Evolutionary conservation across 371 early-diverging fungal species (phyloP).

Genomic region (Rhizopus stolonifer): DNA sequence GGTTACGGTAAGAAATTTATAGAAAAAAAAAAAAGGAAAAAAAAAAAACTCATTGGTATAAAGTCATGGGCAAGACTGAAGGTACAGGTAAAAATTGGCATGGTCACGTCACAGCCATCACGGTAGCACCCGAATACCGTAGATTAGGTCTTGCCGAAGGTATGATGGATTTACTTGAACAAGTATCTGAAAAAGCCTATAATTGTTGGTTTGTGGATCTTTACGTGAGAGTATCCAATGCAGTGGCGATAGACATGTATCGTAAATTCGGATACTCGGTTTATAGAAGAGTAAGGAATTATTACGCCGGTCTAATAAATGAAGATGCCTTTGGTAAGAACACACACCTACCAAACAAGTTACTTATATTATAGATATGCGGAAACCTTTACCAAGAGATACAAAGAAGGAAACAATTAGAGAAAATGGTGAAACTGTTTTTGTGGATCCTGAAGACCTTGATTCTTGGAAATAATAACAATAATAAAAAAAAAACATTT

Average conservation of each 20-base stretch:
- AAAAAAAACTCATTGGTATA: neutral
- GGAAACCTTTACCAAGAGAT: constrained; percentile 83
- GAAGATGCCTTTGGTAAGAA: constrained; percentile 81
- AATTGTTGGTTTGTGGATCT: constrained; percentile 97
- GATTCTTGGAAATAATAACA: constrained; percentile 44
- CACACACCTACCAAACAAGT: neutral
- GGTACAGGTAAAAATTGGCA: constrained; percentile 92
- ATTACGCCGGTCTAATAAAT: constrained; percentile 78
- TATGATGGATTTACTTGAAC: constrained; percentile 91
- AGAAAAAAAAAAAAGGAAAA: neutral
- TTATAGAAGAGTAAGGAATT: constrained; percentile 88
- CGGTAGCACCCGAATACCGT: constrained; percentile 95
- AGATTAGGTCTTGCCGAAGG: constrained; percentile 87
- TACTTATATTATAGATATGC: constrained; percentile 68
- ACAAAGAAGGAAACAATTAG: constrained; percentile 64
- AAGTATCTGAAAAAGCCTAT: constrained; percentile 90
- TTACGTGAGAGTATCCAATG: constrained; percentile 95
- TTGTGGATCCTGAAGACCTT: constrained; percentile 60
- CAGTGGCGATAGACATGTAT: constrained; percentile 96
- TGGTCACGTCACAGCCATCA: constrained; percentile 98
- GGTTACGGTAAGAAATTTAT: constrained; percentile 68
- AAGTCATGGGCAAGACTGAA: constrained; percentile 97
- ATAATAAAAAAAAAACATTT: too few species aligned
- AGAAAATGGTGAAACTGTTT: constrained; percentile 60
- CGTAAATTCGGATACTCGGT: constrained; percentile 91